Percentiles rank a stretch among this genome's conserved stretches.
These are phyloP conservation scores for Cicer cuneatum DNA, from an alignment of 306 rosid genomes.

Conservation along the genomic window DNA sequence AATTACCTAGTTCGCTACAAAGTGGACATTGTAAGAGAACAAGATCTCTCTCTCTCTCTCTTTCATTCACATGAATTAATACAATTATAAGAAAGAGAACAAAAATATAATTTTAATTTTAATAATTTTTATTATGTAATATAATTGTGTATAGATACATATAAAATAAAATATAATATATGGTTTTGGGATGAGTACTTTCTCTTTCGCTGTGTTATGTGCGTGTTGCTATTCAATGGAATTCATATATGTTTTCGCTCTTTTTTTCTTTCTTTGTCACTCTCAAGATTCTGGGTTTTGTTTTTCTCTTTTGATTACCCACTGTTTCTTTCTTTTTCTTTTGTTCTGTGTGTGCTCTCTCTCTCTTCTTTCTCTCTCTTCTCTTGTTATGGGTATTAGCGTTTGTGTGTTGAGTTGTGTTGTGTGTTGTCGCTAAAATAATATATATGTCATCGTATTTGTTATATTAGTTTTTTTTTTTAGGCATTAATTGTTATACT, in stretches of 20 bases:
- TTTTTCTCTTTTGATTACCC: constrained; percentile 18
- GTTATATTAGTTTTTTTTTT: no score
- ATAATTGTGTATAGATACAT: background rate
- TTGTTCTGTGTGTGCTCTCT: background rate
- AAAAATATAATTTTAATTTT: constrained; percentile 14
- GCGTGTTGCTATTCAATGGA: constrained; percentile 27
- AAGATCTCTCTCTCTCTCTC: constrained; percentile 57
- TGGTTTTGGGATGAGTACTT: constrained; percentile 42
- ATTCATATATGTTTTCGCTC: background rate
- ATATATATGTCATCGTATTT: constrained; percentile 12
- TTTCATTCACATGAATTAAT: constrained; percentile 13
- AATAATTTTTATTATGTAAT: constrained; percentile 8
- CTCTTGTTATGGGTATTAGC: constrained; percentile 24
- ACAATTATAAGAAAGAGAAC: constrained; percentile 32
- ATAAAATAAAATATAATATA: constrained; percentile 17
- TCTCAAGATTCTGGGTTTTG: constrained; percentile 53
- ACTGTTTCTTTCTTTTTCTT: background rate
- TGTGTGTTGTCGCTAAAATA: constrained; percentile 29
- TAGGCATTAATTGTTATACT: no score
- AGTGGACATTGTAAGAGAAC: constrained; percentile 49
- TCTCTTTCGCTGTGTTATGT: constrained; percentile 4
- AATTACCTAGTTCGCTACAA: constrained; percentile 48
- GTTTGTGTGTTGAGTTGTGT: constrained; percentile 37
- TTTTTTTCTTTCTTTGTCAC: background rate
- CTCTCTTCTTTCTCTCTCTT: constrained; percentile 21